These are phyloP conservation scores for Penicillium verhagenii DNA, from an alignment of 495 filamentous ascomycete species.

Conservation along the genomic window DNA sequence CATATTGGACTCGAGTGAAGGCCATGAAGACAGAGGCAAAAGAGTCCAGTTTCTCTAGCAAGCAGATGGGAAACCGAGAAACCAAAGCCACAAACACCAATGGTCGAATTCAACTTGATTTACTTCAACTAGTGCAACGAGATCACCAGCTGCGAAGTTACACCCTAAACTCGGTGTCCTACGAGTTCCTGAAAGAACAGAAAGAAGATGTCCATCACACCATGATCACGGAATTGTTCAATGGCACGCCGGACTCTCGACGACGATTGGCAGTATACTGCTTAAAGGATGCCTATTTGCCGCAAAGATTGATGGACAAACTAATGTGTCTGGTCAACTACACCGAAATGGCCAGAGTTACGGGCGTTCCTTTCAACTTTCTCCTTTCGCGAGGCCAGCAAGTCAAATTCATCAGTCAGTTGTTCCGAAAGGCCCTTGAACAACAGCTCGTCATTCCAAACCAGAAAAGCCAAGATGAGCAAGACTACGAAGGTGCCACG, in stretches of 20 bases:
- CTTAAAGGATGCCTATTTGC: slow-evolving; percentile 95
- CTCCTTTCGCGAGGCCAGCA: slow-evolving; percentile 91
- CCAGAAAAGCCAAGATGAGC: slow-evolving; percentile 65
- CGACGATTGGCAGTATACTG: slow-evolving; percentile 93
- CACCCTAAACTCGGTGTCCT: slow-evolving; percentile 93
- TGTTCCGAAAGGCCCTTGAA: slow-evolving; percentile 92
- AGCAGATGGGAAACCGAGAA: slow-evolving; percentile 97
- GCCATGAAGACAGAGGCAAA: slow-evolving; percentile 63
- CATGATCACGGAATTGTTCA: slow-evolving; percentile 98
- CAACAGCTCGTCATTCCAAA: slow-evolving; percentile 94
- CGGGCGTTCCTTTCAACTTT: slow-evolving; percentile 95
- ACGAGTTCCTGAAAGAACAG: slow-evolving; percentile 95
- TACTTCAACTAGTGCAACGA: slow-evolving; percentile 88
- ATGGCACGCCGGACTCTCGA: slow-evolving; percentile 88
- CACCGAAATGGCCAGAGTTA: slow-evolving; percentile 99
- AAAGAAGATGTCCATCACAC: slow-evolving; percentile 99
- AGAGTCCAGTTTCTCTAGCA: slow-evolving; percentile 87
- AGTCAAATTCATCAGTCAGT: slow-evolving; percentile 95
- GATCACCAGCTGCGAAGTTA: slow-evolving; percentile 96
- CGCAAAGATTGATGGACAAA: slow-evolving; percentile 94
- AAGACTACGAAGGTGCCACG: slow-evolving; percentile 92
- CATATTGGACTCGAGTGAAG: slow-evolving; percentile 78
- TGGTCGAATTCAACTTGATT: slow-evolving; percentile 87
- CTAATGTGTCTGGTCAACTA: slow-evolving; percentile 97
- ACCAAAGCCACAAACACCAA: slow-evolving; percentile 93